Base-by-base conservation (phyloP, 1,139 yeast species). In the Saccharomyces hybrid region DNA sequence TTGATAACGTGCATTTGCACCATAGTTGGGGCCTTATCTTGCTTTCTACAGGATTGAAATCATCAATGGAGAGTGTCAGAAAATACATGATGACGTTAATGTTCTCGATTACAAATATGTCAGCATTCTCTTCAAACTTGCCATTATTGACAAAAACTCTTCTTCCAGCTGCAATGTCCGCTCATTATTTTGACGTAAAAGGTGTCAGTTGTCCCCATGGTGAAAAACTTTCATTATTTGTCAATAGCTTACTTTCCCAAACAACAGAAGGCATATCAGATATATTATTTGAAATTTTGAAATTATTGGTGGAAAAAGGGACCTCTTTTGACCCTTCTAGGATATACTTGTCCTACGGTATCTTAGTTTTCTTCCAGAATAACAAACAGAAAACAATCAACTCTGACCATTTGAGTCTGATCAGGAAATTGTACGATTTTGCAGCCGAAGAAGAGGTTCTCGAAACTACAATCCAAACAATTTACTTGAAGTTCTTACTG, bases 51-150 rank as follows among this genome's bases (percentile, higher is more conserved):
- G 97, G 96, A 0, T 77, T 89, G 59, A 79, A 75, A 53, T 90
- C 95, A 0, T 78, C 90, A 0, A 83, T 86, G 82, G 96, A 89
- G 55, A 79, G 91, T 6, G 90, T 90, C 0, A 75, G 95, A 55
- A 83, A 80, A 60, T 83, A 82, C 62, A 74, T 88, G 1, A 72
- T 86, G 58, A 75, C 77, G 6, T 68, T 88, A 50, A 72, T 88
- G 48, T 75, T 87, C 48, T 73, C 79, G 2, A 73, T 88, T 3
- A 61, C 72, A 6, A 68, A 76, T 14, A 76, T 79, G 58, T 71
- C 86, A 53, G 70, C 79, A 48, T 77, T 86, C 65, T 73, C 80
- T 42, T 73, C 78, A 54, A 73, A 76, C 1, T 78, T 80, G 23
- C 27, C 46, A 3, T 57, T 56, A 56, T 71, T 88, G 50, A 79